These are phyloP conservation scores for Pestalotiopsis sp. DNA, from an alignment of 2,329 filamentous ascomycete species.

Conservation along the genomic window DNA sequence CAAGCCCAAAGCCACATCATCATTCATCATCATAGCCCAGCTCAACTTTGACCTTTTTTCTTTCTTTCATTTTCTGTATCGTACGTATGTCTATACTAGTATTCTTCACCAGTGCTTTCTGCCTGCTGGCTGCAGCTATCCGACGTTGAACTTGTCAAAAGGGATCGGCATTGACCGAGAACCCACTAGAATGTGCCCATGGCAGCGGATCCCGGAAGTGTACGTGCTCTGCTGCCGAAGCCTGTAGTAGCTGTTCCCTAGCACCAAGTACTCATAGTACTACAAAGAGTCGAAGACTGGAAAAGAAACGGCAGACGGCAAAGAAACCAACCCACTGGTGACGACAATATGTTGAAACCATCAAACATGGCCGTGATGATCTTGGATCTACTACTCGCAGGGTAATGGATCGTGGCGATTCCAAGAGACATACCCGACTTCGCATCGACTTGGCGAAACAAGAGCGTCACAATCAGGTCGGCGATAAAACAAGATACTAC, in stretches of 20 bases:
- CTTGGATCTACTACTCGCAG: neutral
- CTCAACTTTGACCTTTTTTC: too few relatives aligned
- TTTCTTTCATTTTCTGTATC: neutral
- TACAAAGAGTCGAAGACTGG: neutral
- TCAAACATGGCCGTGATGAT: neutral
- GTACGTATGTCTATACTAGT: neutral
- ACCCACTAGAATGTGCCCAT: neutral
- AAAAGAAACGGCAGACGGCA: neutral
- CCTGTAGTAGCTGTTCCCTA: neutral
- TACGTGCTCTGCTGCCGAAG: neutral
- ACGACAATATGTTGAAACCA: neutral
- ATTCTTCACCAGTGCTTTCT: neutral
- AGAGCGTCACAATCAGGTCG: neutral
- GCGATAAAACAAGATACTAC: neutral
- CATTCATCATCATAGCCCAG: too few relatives aligned
- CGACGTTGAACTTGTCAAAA: neutral
- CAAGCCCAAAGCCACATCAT: too few relatives aligned
- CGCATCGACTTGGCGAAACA: neutral
- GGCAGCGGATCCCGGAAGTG: neutral
- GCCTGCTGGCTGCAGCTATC: neutral
- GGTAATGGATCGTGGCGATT: neutral
- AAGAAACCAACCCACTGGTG: neutral
- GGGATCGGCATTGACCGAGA: constrained; percentile 2
- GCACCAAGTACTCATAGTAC: neutral
- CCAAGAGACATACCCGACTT: neutral